Evolutionary conservation across 2,329 filamentous ascomycete species (phyloP).

Genomic region (Botrytis porri): DNA sequence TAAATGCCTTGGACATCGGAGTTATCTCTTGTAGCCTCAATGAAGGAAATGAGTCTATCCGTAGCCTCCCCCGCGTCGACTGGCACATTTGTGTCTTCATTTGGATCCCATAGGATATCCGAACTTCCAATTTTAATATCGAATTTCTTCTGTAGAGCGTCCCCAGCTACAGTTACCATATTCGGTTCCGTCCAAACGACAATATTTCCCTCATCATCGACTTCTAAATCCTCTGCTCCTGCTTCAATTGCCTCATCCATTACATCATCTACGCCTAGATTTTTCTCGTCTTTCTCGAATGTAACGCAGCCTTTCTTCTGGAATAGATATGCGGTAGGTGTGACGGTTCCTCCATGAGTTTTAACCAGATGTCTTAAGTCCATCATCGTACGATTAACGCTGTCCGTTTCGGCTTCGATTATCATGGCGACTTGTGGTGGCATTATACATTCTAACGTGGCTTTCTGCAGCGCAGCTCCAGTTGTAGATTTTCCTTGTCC

Average conservation of each 20-base stretch:
- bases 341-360: constrained; percentile 63
- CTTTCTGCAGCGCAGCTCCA: constrained; percentile 71
- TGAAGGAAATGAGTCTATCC: constrained; percentile 56
- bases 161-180: constrained; percentile 60
- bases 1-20: constrained; percentile 76
- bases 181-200: constrained; percentile 68
- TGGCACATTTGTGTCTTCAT: constrained; percentile 70
- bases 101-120: constrained; percentile 83
- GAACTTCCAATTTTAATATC: constrained; percentile 67
- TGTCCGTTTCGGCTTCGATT: constrained; percentile 83
- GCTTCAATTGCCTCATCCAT: constrained; percentile 82
- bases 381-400: constrained; percentile 67
- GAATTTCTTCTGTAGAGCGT: constrained; percentile 60
- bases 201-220: constrained; percentile 65
- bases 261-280: constrained; percentile 60
- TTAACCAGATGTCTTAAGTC: constrained; percentile 72
- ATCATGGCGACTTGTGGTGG: constrained; percentile 71
- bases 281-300: constrained; percentile 58
- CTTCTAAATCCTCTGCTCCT: constrained; percentile 71
- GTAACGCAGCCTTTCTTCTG: constrained; percentile 72
- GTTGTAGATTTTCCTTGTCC: constrained; percentile 79
- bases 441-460: constrained; percentile 78
- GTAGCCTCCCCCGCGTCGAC: constrained; percentile 57
- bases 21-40: constrained; percentile 61
- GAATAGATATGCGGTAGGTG: constrained; percentile 82